Percentiles rank a stretch among this genome's conserved stretches.
Evolutionary conservation across 73 alveolate genomes (phyloP).

Genomic region (Tetrahymena thermophila): DNA sequence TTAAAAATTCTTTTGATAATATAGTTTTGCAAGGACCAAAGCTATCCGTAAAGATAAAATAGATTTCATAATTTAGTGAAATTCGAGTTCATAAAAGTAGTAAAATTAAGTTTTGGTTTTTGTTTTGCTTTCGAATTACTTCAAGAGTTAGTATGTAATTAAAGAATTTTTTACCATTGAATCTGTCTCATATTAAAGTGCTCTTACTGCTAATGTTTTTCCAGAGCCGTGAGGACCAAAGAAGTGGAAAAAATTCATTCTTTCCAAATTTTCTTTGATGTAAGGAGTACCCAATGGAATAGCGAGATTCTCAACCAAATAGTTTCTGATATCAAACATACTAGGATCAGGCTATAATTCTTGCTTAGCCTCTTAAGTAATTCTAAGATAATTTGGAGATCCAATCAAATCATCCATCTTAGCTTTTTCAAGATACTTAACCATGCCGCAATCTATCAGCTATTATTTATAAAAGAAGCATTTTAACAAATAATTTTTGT

Average conservation of each 20-base stretch:
- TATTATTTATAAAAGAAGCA: neutral
- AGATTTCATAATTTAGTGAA: too few species aligned
- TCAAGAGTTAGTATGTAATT: neutral
- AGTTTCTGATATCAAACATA: slow-evolving; percentile 32
- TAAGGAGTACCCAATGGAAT: slow-evolving; percentile 41
- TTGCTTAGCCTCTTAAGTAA: slow-evolving; percentile 17
- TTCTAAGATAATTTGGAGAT: slow-evolving; percentile 24
- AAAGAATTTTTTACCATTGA: neutral
- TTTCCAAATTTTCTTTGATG: slow-evolving; percentile 29
- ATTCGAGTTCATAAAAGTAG: neutral
- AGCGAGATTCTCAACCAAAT: slow-evolving; percentile 19
- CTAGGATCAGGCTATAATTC: slow-evolving; percentile 43
- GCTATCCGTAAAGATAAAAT: too few species aligned
- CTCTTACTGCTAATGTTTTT: slow-evolving; percentile 42
- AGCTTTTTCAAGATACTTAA: slow-evolving; percentile 27
- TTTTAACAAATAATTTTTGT: neutral
- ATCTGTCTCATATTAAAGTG: slow-evolving; percentile 30
- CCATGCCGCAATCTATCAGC: slow-evolving; percentile 36
- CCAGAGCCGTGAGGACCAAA: slow-evolving; percentile 52
- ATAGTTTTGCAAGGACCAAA: too few species aligned
- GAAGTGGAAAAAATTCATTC: slow-evolving; percentile 20
- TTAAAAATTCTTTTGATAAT: too few species aligned
- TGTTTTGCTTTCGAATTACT: neutral
- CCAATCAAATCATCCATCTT: slow-evolving; percentile 20
- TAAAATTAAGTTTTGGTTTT: too few species aligned